Percentiles rank a stretch among this genome's conserved stretches.
Conservation (phyloP, 2,329 filamentous ascomycete genomes). For the Shiraia bambusicola region DNA sequence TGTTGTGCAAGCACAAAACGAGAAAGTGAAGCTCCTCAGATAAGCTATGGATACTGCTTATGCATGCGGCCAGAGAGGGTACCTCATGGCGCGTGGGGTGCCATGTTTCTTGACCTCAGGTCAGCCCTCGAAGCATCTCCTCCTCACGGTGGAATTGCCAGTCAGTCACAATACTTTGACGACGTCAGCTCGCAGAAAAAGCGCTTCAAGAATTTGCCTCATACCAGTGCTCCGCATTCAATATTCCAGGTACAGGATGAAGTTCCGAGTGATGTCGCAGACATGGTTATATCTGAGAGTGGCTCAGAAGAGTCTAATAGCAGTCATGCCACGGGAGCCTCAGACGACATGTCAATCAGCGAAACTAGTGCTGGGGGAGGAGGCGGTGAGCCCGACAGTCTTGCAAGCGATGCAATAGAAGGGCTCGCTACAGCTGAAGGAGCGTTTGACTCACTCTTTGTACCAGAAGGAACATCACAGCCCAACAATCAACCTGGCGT, state of each 20-base stretch:
- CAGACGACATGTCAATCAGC: too few species aligned
- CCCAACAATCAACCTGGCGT: too few species aligned
- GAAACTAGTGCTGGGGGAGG: too few species aligned
- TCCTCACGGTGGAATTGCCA: too few species aligned
- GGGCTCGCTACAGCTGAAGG: too few species aligned
- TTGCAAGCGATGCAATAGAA: too few species aligned
- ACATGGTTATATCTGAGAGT: not conserved
- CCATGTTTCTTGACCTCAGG: constrained; percentile 30
- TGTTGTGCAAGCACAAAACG: constrained; percentile 21
- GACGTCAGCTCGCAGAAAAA: not conserved
- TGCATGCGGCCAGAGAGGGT: constrained; percentile 6
- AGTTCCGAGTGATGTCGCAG: not conserved
- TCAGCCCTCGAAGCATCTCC: constrained; percentile 22
- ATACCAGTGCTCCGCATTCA: too few species aligned
- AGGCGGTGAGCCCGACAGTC: too few species aligned
- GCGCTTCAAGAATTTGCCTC: constrained; percentile 10
- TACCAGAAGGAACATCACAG: too few species aligned
- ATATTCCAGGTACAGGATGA: not conserved
- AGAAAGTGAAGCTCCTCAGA: constrained; percentile 9
- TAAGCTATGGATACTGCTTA: constrained; percentile 15
- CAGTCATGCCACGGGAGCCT: too few species aligned
- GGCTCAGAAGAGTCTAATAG: not conserved
- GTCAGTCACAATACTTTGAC: not conserved
- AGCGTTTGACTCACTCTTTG: too few species aligned
- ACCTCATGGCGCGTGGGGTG: constrained; percentile 33